Evolutionary conservation across 164 flowering plant species (phyloP).

Genomic region (Liquidambar formosana): DNA sequence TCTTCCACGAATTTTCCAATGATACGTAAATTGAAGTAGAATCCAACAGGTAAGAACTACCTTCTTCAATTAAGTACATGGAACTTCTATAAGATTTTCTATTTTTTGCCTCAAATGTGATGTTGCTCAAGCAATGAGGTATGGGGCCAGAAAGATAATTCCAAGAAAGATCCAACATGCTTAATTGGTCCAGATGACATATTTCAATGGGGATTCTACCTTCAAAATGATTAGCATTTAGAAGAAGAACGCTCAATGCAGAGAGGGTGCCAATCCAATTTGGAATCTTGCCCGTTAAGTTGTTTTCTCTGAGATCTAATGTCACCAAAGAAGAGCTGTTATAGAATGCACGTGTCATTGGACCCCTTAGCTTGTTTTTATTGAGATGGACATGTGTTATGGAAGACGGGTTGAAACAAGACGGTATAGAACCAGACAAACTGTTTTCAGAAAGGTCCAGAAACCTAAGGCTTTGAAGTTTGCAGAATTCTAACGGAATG

Average conservation of each 20-base stretch:
- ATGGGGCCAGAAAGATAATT: constrained; percentile 19
- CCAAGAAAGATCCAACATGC: background rate
- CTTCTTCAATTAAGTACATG: too few relatives aligned
- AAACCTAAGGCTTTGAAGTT: background rate
- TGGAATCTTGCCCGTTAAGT: background rate
- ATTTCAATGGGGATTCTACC: background rate
- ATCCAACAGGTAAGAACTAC: too few relatives aligned
- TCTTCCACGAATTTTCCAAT: too few relatives aligned
- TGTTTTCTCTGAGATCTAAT: constrained; percentile 7
- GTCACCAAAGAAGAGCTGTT: constrained; percentile 6
- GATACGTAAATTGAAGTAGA: too few relatives aligned
- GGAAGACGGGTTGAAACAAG: background rate
- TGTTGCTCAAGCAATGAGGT: constrained; percentile 12
- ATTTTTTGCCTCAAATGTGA: background rate
- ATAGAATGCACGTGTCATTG: background rate
- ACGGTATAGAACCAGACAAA: too few relatives aligned
- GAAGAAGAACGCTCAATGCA: background rate
- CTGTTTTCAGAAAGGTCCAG: constrained; percentile 10
- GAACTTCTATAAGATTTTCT: too few relatives aligned
- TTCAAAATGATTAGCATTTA: background rate
- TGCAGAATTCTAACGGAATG: background rate
- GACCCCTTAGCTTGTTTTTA: background rate
- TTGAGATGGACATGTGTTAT: background rate
- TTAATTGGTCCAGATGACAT: background rate
- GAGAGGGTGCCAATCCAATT: background rate